A percentile compares a stretch with the other conserved stretches of the same genome.
Conservation (phyloP, 106 monocot genomes). For the Vanilla planifolia region DNA sequence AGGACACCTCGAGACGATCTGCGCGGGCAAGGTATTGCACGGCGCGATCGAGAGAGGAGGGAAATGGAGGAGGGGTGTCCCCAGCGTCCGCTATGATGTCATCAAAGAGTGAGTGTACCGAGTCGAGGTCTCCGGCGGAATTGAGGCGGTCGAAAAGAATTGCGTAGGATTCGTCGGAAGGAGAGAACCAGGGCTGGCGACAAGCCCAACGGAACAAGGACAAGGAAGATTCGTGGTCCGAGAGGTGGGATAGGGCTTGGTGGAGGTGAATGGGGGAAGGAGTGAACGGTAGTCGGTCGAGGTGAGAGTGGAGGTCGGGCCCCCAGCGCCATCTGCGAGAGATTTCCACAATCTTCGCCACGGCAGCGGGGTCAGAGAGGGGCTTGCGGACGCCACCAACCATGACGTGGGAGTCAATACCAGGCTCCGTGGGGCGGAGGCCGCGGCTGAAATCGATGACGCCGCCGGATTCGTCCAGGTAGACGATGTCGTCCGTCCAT, state of each 20-base stretch:
- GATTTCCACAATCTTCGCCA: constrained; percentile 19
- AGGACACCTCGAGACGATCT: constrained; percentile 47
- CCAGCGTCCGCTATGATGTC: constrained; percentile 23
- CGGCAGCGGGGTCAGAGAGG: constrained; percentile 24
- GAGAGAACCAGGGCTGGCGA: constrained; percentile 53
- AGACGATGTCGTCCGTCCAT: constrained; percentile 52
- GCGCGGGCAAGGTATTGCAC: constrained; percentile 35
- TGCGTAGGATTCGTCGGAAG: constrained; percentile 36
- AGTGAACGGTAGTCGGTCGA: constrained; percentile 20
- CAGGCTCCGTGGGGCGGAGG: constrained; percentile 35
- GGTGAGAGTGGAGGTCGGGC: constrained; percentile 18
- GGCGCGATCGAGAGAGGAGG: constrained; percentile 26
- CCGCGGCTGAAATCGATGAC: constrained; percentile 46
- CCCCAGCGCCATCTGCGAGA: constrained; percentile 34
- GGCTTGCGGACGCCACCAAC: constrained; percentile 16
- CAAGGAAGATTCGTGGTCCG: constrained; percentile 42
- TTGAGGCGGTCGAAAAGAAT: constrained; percentile 41
- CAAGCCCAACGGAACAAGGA: constrained; percentile 81
- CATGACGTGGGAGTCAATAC: constrained; percentile 19
- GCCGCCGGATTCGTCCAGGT: constrained; percentile 65
- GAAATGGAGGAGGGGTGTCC: not conserved
- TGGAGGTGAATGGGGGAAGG: constrained; percentile 21
- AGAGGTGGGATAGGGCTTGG: constrained; percentile 23
- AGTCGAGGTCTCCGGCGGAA: constrained; percentile 28
- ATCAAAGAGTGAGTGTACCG: constrained; percentile 51